These are phyloP conservation scores for Rhazya stricta DNA, from an alignment of 257 asterid species.

Conservation along the genomic window DNA sequence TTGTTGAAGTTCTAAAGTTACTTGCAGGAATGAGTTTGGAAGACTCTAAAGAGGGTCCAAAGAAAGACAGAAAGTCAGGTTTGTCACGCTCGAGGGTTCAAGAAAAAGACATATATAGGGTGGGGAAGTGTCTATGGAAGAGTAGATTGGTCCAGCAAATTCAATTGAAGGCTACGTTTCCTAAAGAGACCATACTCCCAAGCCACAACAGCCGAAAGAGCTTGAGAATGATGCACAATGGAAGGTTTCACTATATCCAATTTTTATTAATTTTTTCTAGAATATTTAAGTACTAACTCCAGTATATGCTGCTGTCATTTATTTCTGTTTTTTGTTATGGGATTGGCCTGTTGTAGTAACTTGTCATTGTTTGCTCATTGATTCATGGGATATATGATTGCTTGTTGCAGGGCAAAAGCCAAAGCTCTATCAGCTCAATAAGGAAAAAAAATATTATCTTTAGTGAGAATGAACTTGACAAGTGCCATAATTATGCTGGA, in stretches of 20 bases:
- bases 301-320: constrained; percentile 12
- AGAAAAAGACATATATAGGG: constrained; percentile 50
- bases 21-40: constrained; percentile 42
- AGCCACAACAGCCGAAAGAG: constrained; percentile 22
- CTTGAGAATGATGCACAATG: constrained; percentile 34
- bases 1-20: constrained; percentile 46
- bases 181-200: constrained; percentile 34
- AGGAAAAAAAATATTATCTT: constrained; percentile 28
- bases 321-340: neutral
- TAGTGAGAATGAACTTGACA: constrained; percentile 48
- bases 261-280: neutral
- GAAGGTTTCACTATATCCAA: neutral
- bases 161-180: constrained; percentile 98
- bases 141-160: constrained; percentile 88
- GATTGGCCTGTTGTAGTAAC: constrained; percentile 9
- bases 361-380: constrained; percentile 16
- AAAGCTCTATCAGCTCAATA: constrained; percentile 24
- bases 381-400: constrained; percentile 25
- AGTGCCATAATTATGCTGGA: constrained; percentile 58
- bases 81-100: constrained; percentile 55
- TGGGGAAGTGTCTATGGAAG: constrained; percentile 69
- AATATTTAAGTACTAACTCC: neutral
- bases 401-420: constrained; percentile 46
- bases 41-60: constrained; percentile 37
- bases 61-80: constrained; percentile 48